Evolutionary conservation across 495 filamentous ascomycete species (phyloP).

Genomic region (Aspergillus cavernicola): DNA sequence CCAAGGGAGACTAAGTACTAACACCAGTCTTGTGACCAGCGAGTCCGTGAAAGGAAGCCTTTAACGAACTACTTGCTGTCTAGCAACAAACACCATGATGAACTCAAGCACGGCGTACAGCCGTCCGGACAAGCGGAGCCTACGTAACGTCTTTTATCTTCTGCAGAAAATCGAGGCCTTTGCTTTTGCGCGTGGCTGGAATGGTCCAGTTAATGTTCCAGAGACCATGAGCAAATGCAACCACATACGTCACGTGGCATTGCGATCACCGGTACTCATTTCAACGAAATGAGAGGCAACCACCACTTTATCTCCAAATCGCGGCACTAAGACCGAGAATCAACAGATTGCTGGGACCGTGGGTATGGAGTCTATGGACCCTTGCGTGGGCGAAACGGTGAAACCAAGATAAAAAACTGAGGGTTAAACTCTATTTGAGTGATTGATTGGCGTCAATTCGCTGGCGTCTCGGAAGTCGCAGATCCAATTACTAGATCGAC

Average conservation of each 20-base stretch:
- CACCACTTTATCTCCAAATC: not conserved
- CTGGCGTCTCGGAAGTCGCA: not conserved
- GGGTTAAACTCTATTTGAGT: not conserved
- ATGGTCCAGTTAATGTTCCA: not conserved
- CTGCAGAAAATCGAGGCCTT: not conserved
- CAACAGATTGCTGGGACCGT: not conserved
- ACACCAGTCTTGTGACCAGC: not conserved
- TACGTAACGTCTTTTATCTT: not conserved
- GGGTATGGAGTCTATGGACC: not conserved
- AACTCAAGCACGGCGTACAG: not conserved
- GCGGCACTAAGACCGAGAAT: not conserved
- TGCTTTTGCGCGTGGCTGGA: not conserved
- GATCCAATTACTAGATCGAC: not conserved
- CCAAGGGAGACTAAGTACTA: not conserved
- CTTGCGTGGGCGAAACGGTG: constrained; percentile 4
- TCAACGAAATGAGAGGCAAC: constrained; percentile 2
- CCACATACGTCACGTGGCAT: constrained; percentile 18
- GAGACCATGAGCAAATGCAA: constrained; percentile 4
- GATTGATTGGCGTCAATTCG: not conserved
- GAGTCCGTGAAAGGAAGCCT: constrained; percentile 31
- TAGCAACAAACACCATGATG: not conserved
- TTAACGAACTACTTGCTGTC: constrained; percentile 11
- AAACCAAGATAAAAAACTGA: not conserved
- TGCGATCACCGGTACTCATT: constrained; percentile 10
- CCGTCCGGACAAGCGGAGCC: not conserved